A percentile compares a stretch with the other conserved stretches of the same genome.
These are phyloP conservation scores for Tillandsia fasciculata DNA, from an alignment of 176 grass and related monocot genomes.

Conservation along the genomic window DNA sequence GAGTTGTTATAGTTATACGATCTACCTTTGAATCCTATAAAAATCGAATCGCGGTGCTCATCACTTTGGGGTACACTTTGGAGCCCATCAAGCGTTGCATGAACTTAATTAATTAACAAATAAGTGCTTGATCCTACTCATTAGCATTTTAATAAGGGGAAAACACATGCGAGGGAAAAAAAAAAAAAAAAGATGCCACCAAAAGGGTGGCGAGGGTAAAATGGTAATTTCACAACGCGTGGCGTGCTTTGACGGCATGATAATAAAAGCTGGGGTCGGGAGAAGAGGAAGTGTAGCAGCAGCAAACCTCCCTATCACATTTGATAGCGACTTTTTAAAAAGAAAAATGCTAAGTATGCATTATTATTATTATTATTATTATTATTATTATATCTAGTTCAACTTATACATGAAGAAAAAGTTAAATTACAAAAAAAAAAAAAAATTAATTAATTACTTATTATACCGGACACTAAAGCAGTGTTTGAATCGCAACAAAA, in stretches of 20 bases:
- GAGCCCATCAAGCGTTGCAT: neutral
- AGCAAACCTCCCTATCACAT: neutral
- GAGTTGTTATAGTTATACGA: neutral
- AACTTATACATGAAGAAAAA: too few relatives aligned
- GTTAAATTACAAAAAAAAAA: too few relatives aligned
- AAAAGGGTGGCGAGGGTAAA: neutral
- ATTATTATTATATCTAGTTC: too few relatives aligned
- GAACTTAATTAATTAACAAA: conserved; percentile 4
- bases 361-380: neutral
- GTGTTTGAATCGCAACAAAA: too few relatives aligned
- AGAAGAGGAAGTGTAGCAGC: neutral
- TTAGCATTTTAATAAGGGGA: conserved; percentile 6
- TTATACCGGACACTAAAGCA: too few relatives aligned
- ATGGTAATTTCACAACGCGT: neutral
- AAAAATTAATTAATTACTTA: too few relatives aligned
- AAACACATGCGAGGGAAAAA: conserved; percentile 10
- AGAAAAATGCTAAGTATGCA: neutral
- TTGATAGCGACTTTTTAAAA: neutral
- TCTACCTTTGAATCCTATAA: neutral
- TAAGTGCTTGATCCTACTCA: conserved; percentile 12
- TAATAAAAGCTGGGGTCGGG: conserved; percentile 1
- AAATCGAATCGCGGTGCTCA: neutral
- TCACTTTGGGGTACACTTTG: neutral
- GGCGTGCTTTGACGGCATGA: conserved; percentile 19
- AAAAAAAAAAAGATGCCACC: conserved; percentile 19